phyloP scores from a whole-genome alignment of 148 eudicot species.

The Cornus florida region DNA sequence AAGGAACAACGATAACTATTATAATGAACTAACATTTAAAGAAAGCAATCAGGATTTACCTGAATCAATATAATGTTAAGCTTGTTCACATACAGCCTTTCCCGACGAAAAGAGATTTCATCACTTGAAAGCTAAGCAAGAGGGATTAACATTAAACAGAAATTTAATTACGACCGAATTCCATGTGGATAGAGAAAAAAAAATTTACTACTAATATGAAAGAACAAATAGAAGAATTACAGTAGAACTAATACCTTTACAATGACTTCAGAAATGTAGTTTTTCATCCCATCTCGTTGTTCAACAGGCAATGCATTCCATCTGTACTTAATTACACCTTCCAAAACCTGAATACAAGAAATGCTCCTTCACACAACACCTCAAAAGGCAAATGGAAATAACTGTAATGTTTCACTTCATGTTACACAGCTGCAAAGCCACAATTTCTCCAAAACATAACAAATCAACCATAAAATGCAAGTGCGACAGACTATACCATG shows the following conservation, averaged over 20 bases:
- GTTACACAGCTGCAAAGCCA: background rate
- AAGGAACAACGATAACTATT: background rate
- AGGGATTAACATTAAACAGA: constrained; percentile 1
- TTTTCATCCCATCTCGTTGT: constrained; percentile 98
- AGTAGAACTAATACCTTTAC: constrained; percentile 58
- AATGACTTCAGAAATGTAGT: constrained; percentile 91
- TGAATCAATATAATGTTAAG: constrained; percentile 89
- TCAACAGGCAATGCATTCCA: constrained; percentile 97
- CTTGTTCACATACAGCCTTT: constrained; percentile 93
- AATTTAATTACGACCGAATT: background rate
- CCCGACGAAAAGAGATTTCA: constrained; percentile 79
- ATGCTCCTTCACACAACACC: background rate
- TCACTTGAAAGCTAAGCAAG: constrained; percentile 77
- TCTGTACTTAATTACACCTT: constrained; percentile 95
- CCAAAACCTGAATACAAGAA: constrained; percentile 62
- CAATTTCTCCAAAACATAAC: background rate
- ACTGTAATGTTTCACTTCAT: background rate
- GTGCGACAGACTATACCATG: background rate
- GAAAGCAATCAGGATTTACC: constrained; percentile 37
- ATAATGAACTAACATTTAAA: background rate
- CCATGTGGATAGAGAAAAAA: background rate
- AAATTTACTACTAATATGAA: background rate
- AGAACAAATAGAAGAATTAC: background rate
- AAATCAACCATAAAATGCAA: background rate
- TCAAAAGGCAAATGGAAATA: background rate